These are phyloP conservation scores for Hypsizygus ulmarius DNA, from an alignment of 1,284 basidiomycete species.

Conservation along the genomic window DNA sequence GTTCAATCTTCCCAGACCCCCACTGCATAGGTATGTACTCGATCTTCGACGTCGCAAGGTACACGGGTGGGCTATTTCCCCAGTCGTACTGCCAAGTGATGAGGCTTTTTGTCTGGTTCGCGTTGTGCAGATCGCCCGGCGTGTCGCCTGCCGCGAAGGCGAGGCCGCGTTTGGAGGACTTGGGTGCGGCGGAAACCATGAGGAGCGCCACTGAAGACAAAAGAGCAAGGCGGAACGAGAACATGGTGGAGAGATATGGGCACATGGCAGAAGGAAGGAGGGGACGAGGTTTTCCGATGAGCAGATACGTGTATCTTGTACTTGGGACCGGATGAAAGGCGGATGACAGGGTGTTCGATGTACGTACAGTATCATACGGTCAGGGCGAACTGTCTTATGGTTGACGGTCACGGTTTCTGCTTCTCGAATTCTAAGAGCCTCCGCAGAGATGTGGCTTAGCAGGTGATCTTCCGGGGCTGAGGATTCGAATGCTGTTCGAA, in stretches of 20 bases:
- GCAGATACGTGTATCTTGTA: background rate
- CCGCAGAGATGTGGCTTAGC: slow-evolving; percentile 8
- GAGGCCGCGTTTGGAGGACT: slow-evolving; percentile 43
- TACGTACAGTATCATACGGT: slow-evolving; percentile 23
- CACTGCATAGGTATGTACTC: slow-evolving; percentile 52
- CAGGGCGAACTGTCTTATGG: slow-evolving; percentile 35
- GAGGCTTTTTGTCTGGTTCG: slow-evolving; percentile 41
- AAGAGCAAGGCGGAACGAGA: slow-evolving; percentile 13
- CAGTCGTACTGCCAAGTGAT: slow-evolving; percentile 50
- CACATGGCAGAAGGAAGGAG: slow-evolving; percentile 4
- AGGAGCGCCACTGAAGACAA: slow-evolving; percentile 13
- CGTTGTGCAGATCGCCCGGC: slow-evolving; percentile 39
- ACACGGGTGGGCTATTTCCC: slow-evolving; percentile 38
- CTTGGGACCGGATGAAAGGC: slow-evolving; percentile 17
- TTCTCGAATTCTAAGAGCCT: slow-evolving; percentile 3
- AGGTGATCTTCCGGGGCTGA: too few relatives aligned
- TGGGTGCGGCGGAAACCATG: slow-evolving; percentile 13
- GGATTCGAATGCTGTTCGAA: background rate
- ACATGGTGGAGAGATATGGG: slow-evolving; percentile 13
- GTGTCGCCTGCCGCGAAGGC: slow-evolving; percentile 39
- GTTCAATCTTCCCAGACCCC: slow-evolving; percentile 39
- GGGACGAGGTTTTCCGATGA: slow-evolving; percentile 9
- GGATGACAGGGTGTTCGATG: slow-evolving; percentile 25
- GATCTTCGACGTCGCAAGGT: slow-evolving; percentile 39
- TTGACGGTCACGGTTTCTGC: slow-evolving; percentile 14